Conservation (phyloP, 768 basidiomycete genomes). For the Pseudohyphozyma bogoriensis region DNA sequence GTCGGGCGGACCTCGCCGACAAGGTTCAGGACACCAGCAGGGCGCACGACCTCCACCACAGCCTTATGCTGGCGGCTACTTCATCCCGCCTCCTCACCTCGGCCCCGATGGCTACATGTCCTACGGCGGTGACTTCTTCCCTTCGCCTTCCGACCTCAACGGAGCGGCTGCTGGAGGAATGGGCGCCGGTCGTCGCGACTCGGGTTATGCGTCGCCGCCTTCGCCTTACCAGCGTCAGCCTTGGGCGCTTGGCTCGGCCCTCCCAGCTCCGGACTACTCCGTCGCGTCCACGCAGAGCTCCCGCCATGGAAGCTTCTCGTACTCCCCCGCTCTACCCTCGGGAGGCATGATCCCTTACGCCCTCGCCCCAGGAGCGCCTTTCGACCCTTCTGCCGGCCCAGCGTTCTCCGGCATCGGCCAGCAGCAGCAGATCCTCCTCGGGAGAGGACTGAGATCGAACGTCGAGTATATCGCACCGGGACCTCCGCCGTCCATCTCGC, state of each 20-base stretch:
- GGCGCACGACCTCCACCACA: background rate
- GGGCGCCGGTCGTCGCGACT: slow-evolving; percentile 5
- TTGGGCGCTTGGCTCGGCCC: background rate
- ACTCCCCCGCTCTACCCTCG: slow-evolving; percentile 13
- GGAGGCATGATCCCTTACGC: slow-evolving; percentile 1
- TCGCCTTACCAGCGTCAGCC: background rate
- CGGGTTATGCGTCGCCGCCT: slow-evolving; percentile 1
- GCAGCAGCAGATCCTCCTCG: slow-evolving; percentile 28
- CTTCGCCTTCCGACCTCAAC: slow-evolving; percentile 10
- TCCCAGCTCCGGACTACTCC: background rate
- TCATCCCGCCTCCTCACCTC: background rate
- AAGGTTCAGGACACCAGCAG: background rate
- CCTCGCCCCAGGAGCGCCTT: background rate
- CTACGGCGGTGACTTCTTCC: slow-evolving; percentile 4
- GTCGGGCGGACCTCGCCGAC: background rate
- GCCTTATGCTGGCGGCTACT: too few species aligned
- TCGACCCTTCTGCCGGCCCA: background rate
- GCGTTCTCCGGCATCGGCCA: slow-evolving; percentile 18
- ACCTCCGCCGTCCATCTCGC: background rate
- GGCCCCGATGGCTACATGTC: background rate
- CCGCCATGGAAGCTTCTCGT: slow-evolving; percentile 25
- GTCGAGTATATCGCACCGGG: slow-evolving; percentile 26
- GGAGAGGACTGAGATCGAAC: slow-evolving; percentile 9
- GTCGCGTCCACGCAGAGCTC: slow-evolving; percentile 8
- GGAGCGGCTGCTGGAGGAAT: slow-evolving; percentile 5